Percentiles rank a stretch among this genome's conserved stretches.
phyloP scores from a whole-genome alignment of 345 rosid species.

The Pseudoturritis turrita region DNA sequence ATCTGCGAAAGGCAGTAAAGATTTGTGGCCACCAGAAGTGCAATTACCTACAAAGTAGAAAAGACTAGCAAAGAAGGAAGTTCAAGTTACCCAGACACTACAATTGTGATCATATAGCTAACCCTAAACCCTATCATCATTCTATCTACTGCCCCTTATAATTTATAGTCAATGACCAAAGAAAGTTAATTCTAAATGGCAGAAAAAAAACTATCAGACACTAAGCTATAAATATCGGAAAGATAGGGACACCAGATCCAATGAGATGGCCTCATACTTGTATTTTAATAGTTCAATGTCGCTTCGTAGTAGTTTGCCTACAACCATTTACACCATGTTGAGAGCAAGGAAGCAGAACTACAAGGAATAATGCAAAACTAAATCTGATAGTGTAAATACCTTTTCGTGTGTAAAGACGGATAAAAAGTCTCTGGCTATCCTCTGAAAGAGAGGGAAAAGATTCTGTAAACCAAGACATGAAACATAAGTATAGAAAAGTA shows the following conservation, averaged over 20 bases:
- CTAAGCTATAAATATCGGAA: neutral
- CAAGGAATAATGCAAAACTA: neutral
- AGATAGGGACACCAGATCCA: neutral
- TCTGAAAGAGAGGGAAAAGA: constrained; percentile 57
- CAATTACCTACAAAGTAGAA: neutral
- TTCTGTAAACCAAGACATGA: constrained; percentile 45
- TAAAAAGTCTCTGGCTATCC: constrained; percentile 80
- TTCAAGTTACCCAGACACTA: neutral
- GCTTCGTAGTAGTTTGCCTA: neutral
- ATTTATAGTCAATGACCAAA: neutral
- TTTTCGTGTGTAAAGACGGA: constrained; percentile 82
- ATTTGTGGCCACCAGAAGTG: neutral
- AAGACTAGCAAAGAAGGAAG: neutral
- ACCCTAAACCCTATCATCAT: neutral
- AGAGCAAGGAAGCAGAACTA: neutral
- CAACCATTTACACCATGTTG: neutral
- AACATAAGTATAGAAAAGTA: neutral
- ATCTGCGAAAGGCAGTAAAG: neutral
- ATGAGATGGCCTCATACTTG: neutral
- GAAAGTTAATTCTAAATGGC: neutral
- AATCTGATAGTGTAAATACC: constrained; percentile 36
- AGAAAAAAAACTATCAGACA: neutral
- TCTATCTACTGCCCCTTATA: neutral
- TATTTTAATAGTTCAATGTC: neutral
- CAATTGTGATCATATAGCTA: constrained; percentile 2